Conservation (phyloP, 257 asterid species). For the Nicotiana obtusifolia region DNA sequence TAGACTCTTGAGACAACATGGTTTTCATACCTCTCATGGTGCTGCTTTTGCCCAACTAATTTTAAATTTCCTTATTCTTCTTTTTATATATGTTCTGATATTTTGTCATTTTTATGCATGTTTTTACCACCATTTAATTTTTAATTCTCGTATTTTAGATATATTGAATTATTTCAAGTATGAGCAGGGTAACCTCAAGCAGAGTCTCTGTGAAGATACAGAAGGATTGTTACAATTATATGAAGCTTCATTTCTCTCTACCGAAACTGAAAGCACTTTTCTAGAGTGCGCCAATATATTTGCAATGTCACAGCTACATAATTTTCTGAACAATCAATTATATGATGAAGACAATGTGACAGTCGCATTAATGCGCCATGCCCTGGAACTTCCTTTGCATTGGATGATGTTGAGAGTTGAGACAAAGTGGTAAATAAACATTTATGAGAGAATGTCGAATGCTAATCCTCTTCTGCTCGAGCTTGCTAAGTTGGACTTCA, state of each 20-base stretch:
- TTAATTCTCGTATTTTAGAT: conserved; percentile 11
- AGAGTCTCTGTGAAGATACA: conserved; percentile 11
- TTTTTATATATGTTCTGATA: too few species aligned
- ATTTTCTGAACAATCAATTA: background rate
- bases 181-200: background rate
- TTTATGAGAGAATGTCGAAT: conserved; percentile 14
- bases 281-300: conserved; percentile 33
- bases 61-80: too few species aligned
- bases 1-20: too few species aligned
- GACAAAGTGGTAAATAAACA: conserved; percentile 25
- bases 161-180: conserved; percentile 23
- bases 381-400: conserved; percentile 40
- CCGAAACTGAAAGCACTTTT: conserved; percentile 25
- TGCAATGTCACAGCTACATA: background rate
- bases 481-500: conserved; percentile 40
- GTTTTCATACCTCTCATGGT: too few species aligned
- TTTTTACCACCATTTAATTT: too few species aligned
- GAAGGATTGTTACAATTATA: conserved; percentile 34
- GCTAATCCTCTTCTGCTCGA: conserved; percentile 26
- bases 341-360: background rate
- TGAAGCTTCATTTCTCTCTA: conserved; percentile 38
- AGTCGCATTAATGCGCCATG: conserved; percentile 7
- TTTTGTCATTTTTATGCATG: background rate
- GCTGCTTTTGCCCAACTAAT: background rate
- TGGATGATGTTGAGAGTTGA: conserved; percentile 28